Percentiles rank a stretch among this genome's conserved stretches.
These are phyloP conservation scores for Bocquillonia castaneifolia DNA, from an alignment of 441 rosid genomes.

Conservation along the genomic window DNA sequence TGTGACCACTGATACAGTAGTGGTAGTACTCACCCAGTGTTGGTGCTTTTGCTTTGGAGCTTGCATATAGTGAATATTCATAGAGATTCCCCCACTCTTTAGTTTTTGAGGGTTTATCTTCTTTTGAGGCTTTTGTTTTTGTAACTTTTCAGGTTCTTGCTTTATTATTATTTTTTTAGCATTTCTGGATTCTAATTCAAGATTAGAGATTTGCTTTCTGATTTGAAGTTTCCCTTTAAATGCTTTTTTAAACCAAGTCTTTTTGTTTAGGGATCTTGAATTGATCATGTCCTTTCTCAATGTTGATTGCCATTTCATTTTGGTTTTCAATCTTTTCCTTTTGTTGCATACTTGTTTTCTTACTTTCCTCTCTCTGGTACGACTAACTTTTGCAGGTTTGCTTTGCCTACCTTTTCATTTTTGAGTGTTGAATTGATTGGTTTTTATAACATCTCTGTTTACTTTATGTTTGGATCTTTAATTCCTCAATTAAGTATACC, in stretches of 20 bases:
- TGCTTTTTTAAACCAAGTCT: conserved; percentile 5
- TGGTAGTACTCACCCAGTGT: neutral
- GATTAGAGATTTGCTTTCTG: neutral
- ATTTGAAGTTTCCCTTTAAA: neutral
- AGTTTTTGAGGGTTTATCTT: neutral
- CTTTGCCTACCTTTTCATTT: neutral
- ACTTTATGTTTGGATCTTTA: neutral
- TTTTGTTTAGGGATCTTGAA: conserved; percentile 16
- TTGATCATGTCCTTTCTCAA: neutral
- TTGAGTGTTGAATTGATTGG: neutral
- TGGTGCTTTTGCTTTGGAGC: conserved; percentile 10
- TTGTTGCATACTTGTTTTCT: neutral
- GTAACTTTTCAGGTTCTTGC: conserved; percentile 17
- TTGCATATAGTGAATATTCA: conserved; percentile 21
- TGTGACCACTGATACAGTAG: neutral
- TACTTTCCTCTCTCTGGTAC: neutral
- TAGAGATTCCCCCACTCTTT: conserved; percentile 17
- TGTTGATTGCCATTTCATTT: neutral
- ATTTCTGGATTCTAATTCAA: too few relatives aligned
- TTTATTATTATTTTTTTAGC: conserved; percentile 1
- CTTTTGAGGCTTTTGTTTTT: conserved; percentile 20
- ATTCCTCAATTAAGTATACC: neutral
- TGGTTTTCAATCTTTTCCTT: neutral
- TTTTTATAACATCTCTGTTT: neutral
- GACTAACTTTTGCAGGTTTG: neutral